Percentiles rank a stretch among this genome's conserved stretches.
phyloP scores from a whole-genome alignment of 116 monocot species.

The Thalassia testudinum region DNA sequence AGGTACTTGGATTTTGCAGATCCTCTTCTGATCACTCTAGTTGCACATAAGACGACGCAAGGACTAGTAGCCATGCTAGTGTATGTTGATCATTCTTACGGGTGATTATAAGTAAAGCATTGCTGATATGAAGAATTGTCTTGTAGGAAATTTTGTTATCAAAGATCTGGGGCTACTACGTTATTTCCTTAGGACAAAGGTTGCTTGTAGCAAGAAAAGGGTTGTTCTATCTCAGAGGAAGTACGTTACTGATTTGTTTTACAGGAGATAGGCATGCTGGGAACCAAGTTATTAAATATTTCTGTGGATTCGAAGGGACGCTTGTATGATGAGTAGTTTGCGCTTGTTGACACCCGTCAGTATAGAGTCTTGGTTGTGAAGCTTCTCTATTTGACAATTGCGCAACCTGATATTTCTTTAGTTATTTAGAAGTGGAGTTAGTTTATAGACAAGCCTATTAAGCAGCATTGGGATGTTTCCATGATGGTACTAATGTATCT shows the following conservation, averaged over 20 bases:
- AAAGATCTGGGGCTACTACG: slow-evolving; percentile 6
- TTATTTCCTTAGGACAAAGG: slow-evolving; percentile 5
- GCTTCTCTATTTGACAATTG: too few relatives aligned
- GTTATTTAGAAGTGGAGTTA: too few relatives aligned
- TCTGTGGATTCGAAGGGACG: not conserved
- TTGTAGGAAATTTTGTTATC: not conserved
- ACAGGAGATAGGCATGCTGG: not conserved
- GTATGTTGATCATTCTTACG: not conserved
- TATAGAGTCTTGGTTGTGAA: too few relatives aligned
- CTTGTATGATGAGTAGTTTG: too few relatives aligned
- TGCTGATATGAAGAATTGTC: not conserved
- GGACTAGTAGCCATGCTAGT: not conserved
- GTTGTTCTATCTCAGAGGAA: not conserved
- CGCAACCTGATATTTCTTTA: too few relatives aligned
- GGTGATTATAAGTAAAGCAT: not conserved
- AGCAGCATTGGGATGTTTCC: too few relatives aligned
- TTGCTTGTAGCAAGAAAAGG: not conserved
- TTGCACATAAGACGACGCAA: not conserved
- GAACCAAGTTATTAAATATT: not conserved
- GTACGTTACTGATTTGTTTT: not conserved
- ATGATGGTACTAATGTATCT: too few relatives aligned
- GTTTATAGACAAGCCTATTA: too few relatives aligned
- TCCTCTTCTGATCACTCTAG: not conserved
- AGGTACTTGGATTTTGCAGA: not conserved
- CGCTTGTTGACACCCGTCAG: too few relatives aligned